Conservation (phyloP, 768 basidiomycete species). For the Pleurotus giganteus region DNA sequence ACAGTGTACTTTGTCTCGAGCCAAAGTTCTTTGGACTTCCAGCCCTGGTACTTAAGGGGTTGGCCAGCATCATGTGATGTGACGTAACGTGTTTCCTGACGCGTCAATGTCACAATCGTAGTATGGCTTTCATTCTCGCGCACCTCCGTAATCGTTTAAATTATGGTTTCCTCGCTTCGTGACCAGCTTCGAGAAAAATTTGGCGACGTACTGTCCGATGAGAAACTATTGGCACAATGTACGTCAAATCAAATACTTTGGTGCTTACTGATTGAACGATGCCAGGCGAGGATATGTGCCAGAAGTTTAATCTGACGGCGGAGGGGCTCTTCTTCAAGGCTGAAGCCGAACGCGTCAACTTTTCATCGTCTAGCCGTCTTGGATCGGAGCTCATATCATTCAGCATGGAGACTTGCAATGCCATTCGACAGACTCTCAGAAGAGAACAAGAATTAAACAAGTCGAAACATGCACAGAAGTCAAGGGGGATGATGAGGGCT, state of each 20-base stretch:
- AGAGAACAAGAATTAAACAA: conserved; percentile 38
- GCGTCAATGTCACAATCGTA: background rate
- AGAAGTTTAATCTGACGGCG: conserved; percentile 53
- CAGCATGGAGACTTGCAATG: conserved; percentile 46
- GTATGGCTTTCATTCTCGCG: background rate
- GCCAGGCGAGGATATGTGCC: conserved; percentile 63
- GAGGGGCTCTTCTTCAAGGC: conserved; percentile 64
- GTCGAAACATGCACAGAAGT: conserved; percentile 30
- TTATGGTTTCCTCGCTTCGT: background rate
- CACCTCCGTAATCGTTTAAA: background rate
- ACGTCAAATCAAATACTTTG: conserved; percentile 10
- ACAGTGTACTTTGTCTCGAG: too few species aligned
- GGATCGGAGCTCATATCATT: conserved; percentile 37
- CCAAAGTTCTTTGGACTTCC: background rate
- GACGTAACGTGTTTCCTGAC: background rate
- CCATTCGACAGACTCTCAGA: conserved; percentile 48
- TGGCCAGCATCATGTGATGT: background rate
- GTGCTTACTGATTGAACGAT: conserved; percentile 11
- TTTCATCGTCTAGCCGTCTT: conserved; percentile 34
- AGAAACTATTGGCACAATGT: conserved; percentile 54
- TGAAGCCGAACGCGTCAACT: conserved; percentile 43
- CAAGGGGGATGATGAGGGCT: conserved; percentile 27
- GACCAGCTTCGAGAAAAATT: conserved; percentile 26
- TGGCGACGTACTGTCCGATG: conserved; percentile 31
- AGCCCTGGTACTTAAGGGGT: background rate